Conservation (phyloP, 176 grass and related monocot species). For the Paspalum vaginatum region DNA sequence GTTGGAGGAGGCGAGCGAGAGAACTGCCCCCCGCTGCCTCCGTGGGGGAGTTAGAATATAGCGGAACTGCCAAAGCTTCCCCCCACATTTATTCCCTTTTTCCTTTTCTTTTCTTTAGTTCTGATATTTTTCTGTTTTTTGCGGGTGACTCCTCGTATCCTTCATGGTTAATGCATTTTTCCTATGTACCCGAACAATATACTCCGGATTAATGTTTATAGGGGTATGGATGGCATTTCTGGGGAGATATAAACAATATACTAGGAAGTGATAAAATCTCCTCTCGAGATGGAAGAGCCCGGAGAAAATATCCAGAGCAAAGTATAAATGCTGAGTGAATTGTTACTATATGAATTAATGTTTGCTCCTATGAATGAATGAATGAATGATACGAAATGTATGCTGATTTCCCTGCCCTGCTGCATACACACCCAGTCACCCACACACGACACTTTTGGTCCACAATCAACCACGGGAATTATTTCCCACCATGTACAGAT, state of each 20-base stretch:
- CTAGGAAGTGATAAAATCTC: neutral
- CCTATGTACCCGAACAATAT: neutral
- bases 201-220: neutral
- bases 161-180: neutral
- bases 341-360: neutral
- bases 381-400: conserved; percentile 21
- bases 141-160: conserved; percentile 30
- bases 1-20: conserved; percentile 29
- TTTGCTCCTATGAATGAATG: neutral
- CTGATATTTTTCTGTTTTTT: neutral
- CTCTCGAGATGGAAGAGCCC: neutral
- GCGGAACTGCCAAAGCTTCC: conserved; percentile 58
- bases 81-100: conserved; percentile 45
- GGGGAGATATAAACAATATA: neutral
- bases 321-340: neutral
- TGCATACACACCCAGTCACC: conserved; percentile 6
- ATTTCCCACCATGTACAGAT: conserved; percentile 31
- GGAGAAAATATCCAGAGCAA: neutral
- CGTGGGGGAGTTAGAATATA: conserved; percentile 42
- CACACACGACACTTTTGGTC: neutral
- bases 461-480: conserved; percentile 5
- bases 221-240: neutral
- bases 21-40: conserved; percentile 30
- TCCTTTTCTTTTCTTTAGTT: neutral
- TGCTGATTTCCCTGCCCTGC: neutral